These are phyloP conservation scores for Phallus indusiatus DNA, from an alignment of 768 basidiomycete genomes.

Conservation along the genomic window DNA sequence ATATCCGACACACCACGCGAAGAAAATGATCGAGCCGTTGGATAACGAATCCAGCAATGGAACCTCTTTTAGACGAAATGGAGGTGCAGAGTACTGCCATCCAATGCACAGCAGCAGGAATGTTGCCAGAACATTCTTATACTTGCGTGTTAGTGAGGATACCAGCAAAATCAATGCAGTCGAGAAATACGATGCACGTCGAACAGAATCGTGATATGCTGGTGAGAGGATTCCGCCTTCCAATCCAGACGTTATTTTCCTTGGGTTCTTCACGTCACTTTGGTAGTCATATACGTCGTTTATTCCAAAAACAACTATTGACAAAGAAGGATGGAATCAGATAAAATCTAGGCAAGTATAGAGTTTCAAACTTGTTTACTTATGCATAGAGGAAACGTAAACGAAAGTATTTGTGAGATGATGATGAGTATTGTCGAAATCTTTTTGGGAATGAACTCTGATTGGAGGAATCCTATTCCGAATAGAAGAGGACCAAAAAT, in stretches of 20 bases:
- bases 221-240: conserved; percentile 13
- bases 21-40: conserved; percentile 13
- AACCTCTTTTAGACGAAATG: conserved; percentile 12
- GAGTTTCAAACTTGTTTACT: conserved; percentile 2
- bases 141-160: conserved; percentile 1
- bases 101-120: conserved; percentile 8
- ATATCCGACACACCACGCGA: conserved; percentile 11
- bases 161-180: conserved; percentile 9
- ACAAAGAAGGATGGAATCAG: not conserved
- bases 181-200: conserved; percentile 11
- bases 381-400: conserved; percentile 13
- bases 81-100: conserved; percentile 14
- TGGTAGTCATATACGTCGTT: conserved; percentile 15
- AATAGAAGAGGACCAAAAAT: conserved; percentile 14
- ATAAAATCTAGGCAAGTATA: not conserved
- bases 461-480: conserved; percentile 14
- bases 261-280: conserved; percentile 11
- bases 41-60: conserved; percentile 13
- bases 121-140: conserved; percentile 7
- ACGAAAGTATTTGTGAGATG: conserved; percentile 4
- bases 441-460: conserved; percentile 2
- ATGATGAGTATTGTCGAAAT: not conserved
- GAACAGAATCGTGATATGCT: conserved; percentile 9
- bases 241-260: conserved; percentile 9
- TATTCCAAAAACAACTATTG: conserved; percentile 14